A percentile compares a stretch with the other conserved stretches of the same genome.
Conservation (phyloP, 345 rosid genomes). For the Salix udensis region DNA sequence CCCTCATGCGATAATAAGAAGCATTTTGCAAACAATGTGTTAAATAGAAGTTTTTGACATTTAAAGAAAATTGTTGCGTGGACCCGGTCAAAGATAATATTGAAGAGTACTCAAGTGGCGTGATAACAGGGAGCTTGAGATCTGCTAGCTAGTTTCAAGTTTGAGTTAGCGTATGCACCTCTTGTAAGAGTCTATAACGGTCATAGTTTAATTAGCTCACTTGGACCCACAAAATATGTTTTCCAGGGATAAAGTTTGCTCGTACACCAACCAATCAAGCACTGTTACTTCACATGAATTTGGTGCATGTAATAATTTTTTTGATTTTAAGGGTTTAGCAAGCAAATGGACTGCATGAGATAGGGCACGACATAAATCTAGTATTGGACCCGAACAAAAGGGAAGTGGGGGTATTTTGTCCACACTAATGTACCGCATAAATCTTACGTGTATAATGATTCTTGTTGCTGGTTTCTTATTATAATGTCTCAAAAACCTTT, state of each 20-base stretch:
- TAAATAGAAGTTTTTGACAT: too few species aligned
- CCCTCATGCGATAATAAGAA: too few species aligned
- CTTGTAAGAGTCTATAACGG: fast-evolving
- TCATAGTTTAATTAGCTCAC: too few species aligned
- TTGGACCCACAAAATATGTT: too few species aligned
- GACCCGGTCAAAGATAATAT: too few species aligned
- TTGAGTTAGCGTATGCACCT: fast-evolving
- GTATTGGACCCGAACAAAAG: neutral
- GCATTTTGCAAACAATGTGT: too few species aligned
- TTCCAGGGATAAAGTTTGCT: too few species aligned
- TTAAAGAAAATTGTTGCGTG: too few species aligned
- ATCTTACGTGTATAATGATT: neutral
- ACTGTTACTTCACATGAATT: neutral
- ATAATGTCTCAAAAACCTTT: neutral
- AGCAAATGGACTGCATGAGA: neutral
- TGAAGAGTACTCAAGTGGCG: too few species aligned
- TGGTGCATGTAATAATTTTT: too few species aligned
- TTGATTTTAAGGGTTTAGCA: neutral
- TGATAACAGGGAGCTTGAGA: too few species aligned
- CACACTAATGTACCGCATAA: neutral
- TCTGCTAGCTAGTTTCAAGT: too few species aligned
- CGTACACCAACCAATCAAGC: neutral
- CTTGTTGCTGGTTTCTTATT: neutral
- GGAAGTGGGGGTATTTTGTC: neutral
- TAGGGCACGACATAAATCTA: neutral